Base-by-base conservation (phyloP, 257 asterid species). In the Prunella vulgaris region DNA sequence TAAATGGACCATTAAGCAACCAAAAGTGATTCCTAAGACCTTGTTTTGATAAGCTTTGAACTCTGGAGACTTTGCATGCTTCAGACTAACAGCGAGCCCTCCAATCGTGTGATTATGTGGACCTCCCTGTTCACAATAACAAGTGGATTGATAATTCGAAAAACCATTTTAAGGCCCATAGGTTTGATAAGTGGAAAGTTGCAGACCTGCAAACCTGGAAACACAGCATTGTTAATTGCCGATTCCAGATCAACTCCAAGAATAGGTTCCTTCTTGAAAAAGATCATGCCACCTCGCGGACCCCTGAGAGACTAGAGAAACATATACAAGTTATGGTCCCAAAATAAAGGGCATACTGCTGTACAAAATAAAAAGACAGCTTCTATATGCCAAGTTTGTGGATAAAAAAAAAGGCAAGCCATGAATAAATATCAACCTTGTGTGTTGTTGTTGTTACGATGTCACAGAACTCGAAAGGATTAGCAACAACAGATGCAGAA, bases 221-320 rank as follows among this genome's bases (percentile, higher is more conserved):
- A 89, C 53, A 89, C 97, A 46, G 99, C 96, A 76, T 89, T 89
- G 46, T 94, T 94, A 60, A 94, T 85, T 56, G 95, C 93, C 59
- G 97, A 46, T 80, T 94, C 97, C 66, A 94, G 78, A 71, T 91
- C 93, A 60, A 89, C 82, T 32, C 96, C 97, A 18, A 86, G 81
- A 78, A 91, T 81, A 53, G 97, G 95, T 52, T 89, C 95, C 82
- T 87, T 91, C 87, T 76, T 89, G 93, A 91, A 94, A 77, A 94
- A 94, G 72, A 94, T 94, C 97, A 94, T 91, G 79, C 97, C 96
- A 18, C 97, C 99, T 79, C 99, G 85, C 4, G 97, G 97, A 48
- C 99, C 99, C 80, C 99, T 83, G 67, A 91, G 89, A 66, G 97
- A 89, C 99, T 94, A 82, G 38, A 81, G 71, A 74, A 76, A 71